Evolutionary conservation across 2,329 filamentous ascomycete genomes (phyloP), one percentile per base, ranked within the genome.

Genomic region (Talaromyces sp.): DNA sequence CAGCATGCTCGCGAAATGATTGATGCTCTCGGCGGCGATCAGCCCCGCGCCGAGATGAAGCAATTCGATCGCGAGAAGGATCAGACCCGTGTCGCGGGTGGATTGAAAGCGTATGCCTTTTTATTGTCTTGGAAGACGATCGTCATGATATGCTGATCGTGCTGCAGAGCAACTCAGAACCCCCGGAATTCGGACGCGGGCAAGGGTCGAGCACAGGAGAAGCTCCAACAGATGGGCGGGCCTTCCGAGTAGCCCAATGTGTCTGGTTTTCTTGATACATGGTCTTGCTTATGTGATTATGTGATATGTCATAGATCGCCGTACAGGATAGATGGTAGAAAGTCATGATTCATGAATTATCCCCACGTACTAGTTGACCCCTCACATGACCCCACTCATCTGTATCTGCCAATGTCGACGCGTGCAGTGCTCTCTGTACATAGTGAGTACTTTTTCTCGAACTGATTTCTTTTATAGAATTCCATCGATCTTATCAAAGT

Each of bases 141-240:
- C 35, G 35, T 31, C 4, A 31, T 3, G 35, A 37, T 37, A 37
- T 37, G 35, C 35, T 37, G 13, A 37, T 37, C 1, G 27, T 37
- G 35, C 10, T 47, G 16, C 27, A 72, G 71, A 10, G 61, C 66
- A 1, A 48, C 66, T 1, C 63, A 67, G 27, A 71, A 70, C n/a
- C 68, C 70, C 10, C 67, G 70, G 4, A 65, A 70, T 14, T 72
- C 71, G 0, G 63, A 70, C 9, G 65, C 67, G 27, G 70, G 70
- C 39, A 74, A 75, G 66, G 14, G 69, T n/a, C 64, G 72, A 47
- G 72, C 72, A 1, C 37, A 68, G 45, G 68, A 72, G 22, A 67
- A 65, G 41, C 57, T 67, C 5, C 59, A 50, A 9, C 10, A 48
- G 13, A 52, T 67, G 63, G 24, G 56, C 0, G 60, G 43, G 5